Evolutionary conservation across 1,139 yeast genomes (phyloP), one percentile per base, ranked within the genome.

Genomic region (Pichia norvegensis): DNA sequence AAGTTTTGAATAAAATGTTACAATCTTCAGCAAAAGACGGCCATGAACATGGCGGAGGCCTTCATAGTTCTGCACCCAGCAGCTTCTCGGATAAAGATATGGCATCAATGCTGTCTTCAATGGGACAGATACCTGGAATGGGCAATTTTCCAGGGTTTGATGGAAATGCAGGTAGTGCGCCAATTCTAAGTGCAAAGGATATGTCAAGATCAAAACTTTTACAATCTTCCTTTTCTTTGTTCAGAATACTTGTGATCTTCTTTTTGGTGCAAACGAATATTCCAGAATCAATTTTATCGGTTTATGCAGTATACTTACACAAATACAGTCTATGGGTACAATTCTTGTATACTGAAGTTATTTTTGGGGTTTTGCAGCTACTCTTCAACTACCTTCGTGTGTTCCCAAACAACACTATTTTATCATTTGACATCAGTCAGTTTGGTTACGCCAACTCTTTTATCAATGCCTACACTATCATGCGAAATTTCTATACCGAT

Each of bases 401-500:
- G 16, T 43, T 47, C 17, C 50, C 50, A 19, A 45, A 41, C 5
- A 41, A 45, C 17, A 45, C 48, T 9, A 45, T 47, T 5, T 14
- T 47, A 27, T 47, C 50, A 13, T 47, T 47, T 29, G 50, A 47
- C 38, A 23, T 47, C 2, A 47, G 48, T 27, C 16, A 33, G 4
- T 47, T 47, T 33, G 44, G 46, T 10, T 33, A 43, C 29, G 39
- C 45, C 9, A 45, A 47, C 41, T 40, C 45, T 8, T 17, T 36
- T 4, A 3, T 47, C 14, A 47, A 31, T 13, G 43, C 46, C 3
- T 47, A 47, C 21, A 17, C 45, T 1, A 17, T 47, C 13, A 29
- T 41, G 10, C 42, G 40, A 36, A 41, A 42, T 36, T 42, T 45
- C n/a, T 44, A 70, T 35, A 59, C 67, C 36, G 78, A 73, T 55